A percentile compares a stretch with the other conserved stretches of the same genome.
phyloP scores from a whole-genome alignment of 75 land plant genomes.

The Pinus tabuliformis region DNA sequence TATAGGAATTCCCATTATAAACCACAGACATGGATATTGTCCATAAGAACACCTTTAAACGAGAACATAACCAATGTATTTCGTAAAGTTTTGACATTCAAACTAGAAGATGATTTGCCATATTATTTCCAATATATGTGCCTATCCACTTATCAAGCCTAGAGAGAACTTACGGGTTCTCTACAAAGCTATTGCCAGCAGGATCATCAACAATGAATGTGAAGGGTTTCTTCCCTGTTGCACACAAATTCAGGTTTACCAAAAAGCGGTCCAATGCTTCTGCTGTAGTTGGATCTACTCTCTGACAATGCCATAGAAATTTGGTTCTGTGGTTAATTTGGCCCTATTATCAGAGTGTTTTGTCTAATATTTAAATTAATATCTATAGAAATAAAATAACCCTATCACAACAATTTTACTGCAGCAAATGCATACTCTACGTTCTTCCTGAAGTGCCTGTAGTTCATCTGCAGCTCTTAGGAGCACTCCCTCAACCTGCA shows the following conservation, averaged over 20 bases:
- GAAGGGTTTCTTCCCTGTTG: slow-evolving; percentile 59
- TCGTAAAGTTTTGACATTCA: background rate
- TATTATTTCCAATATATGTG: background rate
- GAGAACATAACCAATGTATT: background rate
- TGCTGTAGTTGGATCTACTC: slow-evolving; percentile 77
- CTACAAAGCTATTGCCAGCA: slow-evolving; percentile 97
- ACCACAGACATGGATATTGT: background rate
- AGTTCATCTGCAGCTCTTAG: slow-evolving; percentile 80
- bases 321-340: background rate
- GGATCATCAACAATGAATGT: slow-evolving; percentile 94
- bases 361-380: background rate
- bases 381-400: background rate
- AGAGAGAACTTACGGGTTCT: slow-evolving; percentile 76
- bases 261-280: slow-evolving; percentile 90
- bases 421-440: slow-evolving; percentile 50
- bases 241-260: slow-evolving; percentile 69
- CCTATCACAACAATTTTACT: background rate
- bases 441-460: slow-evolving; percentile 89
- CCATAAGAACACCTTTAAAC: background rate
- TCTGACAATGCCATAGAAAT: slow-evolving; percentile 36
- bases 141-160: background rate
- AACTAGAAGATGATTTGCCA: background rate
- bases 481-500: slow-evolving; percentile 92
- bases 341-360: background rate
- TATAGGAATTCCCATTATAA: background rate